Evolutionary conservation across 106 monocot species (phyloP).

Genomic region (Acorus calamus): DNA sequence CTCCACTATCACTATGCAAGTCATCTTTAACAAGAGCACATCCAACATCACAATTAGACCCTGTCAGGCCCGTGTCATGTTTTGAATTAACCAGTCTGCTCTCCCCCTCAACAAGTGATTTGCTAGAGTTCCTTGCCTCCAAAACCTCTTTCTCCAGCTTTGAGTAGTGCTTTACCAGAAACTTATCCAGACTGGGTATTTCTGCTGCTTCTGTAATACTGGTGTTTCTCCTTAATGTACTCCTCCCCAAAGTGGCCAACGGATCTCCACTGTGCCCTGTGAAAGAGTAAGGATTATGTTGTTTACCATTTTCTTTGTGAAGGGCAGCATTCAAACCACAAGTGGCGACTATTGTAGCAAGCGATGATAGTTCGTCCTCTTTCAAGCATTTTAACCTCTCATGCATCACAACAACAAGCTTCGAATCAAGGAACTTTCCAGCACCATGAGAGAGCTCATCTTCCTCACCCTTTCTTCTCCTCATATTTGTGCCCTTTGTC

Average conservation of each 20-base stretch:
- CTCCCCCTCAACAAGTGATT: neutral
- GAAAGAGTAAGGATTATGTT: slow-evolving; percentile 2
- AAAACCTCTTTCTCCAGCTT: slow-evolving; percentile 68
- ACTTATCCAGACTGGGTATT: slow-evolving; percentile 58
- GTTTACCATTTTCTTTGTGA: slow-evolving; percentile 31
- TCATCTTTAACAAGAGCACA: slow-evolving; percentile 64
- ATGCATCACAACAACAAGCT: slow-evolving; percentile 55
- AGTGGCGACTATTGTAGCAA: slow-evolving; percentile 77
- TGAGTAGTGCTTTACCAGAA: slow-evolving; percentile 66
- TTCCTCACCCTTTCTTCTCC: neutral
- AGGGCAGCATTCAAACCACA: slow-evolving; percentile 81
- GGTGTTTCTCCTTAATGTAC: slow-evolving; percentile 19
- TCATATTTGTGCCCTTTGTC: slow-evolving; percentile 4
- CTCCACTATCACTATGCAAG: slow-evolving; percentile 46
- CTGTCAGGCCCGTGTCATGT: neutral
- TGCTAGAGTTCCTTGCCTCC: slow-evolving; percentile 37
- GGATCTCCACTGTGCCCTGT: neutral
- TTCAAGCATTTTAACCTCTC: slow-evolving; percentile 62
- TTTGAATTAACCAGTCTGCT: neutral
- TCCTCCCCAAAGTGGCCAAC: neutral
- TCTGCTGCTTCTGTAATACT: slow-evolving; percentile 18
- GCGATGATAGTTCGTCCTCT: slow-evolving; percentile 68
- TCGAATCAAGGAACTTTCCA: slow-evolving; percentile 1
- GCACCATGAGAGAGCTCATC: neutral
- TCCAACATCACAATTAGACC: slow-evolving; percentile 30